These are phyloP conservation scores for Scleroderma citrinum DNA, from an alignment of 768 basidiomycete genomes.

Conservation along the genomic window DNA sequence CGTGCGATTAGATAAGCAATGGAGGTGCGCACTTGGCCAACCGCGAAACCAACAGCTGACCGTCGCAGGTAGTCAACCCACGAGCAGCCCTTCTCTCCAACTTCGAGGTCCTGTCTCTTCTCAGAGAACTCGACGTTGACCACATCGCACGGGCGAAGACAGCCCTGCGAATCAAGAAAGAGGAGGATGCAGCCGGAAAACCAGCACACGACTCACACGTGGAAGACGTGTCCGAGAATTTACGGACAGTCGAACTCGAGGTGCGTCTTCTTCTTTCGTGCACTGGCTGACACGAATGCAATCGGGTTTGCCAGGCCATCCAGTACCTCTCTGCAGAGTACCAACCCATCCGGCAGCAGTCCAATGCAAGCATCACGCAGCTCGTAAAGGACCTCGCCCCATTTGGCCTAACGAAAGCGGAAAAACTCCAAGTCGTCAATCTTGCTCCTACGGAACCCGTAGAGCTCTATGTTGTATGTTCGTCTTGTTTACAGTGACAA, in stretches of 20 bases:
- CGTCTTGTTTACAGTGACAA: not conserved
- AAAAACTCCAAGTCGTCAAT: constrained; percentile 91
- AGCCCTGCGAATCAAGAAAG: constrained; percentile 69
- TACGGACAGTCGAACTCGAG: constrained; percentile 84
- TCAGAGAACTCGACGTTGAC: constrained; percentile 71
- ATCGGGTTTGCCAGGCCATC: constrained; percentile 53
- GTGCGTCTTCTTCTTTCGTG: constrained; percentile 6
- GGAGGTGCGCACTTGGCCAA: too few relatives aligned
- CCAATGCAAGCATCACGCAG: constrained; percentile 52
- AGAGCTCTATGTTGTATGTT: constrained; percentile 85
- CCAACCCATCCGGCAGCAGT: constrained; percentile 64
- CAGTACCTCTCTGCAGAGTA: constrained; percentile 74
- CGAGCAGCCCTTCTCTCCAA: constrained; percentile 84
- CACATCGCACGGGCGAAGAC: constrained; percentile 65
- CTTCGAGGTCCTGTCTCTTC: constrained; percentile 74
- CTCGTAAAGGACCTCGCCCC: constrained; percentile 64
- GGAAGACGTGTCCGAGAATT: constrained; percentile 68
- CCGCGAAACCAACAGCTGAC: too few relatives aligned
- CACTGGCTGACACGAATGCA: not conserved
- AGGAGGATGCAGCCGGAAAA: constrained; percentile 51
- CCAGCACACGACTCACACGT: constrained; percentile 26
- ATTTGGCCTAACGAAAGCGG: constrained; percentile 79
- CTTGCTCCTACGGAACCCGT: constrained; percentile 76
- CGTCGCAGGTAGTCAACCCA: constrained; percentile 34
- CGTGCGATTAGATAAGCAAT: too few relatives aligned